phyloP scores from a whole-genome alignment of 2,329 filamentous ascomycete species.

The Fulvia fulva region DNA sequence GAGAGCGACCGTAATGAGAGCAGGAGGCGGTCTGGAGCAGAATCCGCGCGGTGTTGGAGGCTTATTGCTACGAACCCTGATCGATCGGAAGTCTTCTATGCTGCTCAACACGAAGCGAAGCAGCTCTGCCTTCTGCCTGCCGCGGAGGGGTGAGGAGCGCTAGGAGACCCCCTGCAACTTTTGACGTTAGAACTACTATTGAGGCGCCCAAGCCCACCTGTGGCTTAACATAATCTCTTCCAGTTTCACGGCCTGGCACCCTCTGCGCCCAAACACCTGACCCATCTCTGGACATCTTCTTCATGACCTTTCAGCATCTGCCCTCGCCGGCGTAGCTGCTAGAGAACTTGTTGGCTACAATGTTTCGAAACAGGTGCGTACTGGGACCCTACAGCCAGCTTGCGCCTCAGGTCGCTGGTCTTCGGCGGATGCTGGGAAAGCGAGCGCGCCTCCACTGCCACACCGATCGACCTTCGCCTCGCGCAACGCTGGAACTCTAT shows the following conservation, averaged over 20 bases:
- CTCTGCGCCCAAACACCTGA: conserved; percentile 7
- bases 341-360: conserved; percentile 27
- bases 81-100: conserved; percentile 8
- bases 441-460: conserved; percentile 19
- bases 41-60: not conserved
- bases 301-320: conserved; percentile 16
- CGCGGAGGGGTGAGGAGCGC: conserved; percentile 13
- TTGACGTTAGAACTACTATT: conserved; percentile 4
- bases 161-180: conserved; percentile 7
- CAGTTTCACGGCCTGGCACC: conserved; percentile 20
- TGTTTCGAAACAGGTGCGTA: conserved; percentile 48
- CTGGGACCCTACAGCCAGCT: conserved; percentile 4
- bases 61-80: conserved; percentile 13
- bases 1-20: not conserved
- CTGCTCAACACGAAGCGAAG: conserved; percentile 7
- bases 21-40: conserved; percentile 5
- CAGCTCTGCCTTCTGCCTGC: conserved; percentile 3
- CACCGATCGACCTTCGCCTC: conserved; percentile 16
- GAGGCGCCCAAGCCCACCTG: conserved; percentile 15
- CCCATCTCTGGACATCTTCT: conserved; percentile 7
- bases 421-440: not conserved
- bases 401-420: conserved; percentile 3
- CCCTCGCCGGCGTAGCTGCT: conserved; percentile 15
- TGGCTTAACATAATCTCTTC: conserved; percentile 22
- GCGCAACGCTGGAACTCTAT: conserved; percentile 24